These are phyloP conservation scores for Ophiostoma himal-ulmi DNA, from an alignment of 2,329 filamentous ascomycete species.

Conservation along the genomic window DNA sequence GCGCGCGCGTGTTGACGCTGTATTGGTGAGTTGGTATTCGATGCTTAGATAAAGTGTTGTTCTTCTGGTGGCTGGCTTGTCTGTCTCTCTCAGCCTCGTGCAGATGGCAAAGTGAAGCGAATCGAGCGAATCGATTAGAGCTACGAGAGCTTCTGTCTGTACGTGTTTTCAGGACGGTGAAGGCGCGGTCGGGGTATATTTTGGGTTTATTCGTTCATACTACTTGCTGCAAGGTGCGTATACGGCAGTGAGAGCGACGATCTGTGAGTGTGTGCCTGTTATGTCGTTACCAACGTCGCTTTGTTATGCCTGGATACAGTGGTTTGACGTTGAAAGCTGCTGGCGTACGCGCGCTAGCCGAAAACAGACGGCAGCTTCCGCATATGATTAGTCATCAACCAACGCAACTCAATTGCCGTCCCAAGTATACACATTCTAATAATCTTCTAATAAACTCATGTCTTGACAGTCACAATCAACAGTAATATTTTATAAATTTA, in stretches of 20 bases:
- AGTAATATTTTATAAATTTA: background rate
- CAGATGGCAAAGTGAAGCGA: background rate
- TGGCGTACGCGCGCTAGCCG: background rate
- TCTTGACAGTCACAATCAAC: background rate
- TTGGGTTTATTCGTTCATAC: background rate
- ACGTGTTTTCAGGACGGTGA: background rate
- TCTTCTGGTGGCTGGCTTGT: background rate
- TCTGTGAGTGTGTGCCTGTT: background rate
- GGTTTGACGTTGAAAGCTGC: background rate
- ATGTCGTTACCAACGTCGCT: background rate
- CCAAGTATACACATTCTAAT: background rate
- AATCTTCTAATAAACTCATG: background rate
- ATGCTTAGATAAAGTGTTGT: background rate
- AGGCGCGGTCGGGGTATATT: background rate
- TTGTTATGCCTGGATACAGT: background rate
- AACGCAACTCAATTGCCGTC: background rate
- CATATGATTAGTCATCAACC: background rate
- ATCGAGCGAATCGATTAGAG: background rate
- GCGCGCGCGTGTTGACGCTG: background rate
- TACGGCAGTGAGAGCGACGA: background rate
- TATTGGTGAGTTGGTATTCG: background rate
- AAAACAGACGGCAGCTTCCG: background rate
- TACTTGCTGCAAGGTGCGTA: background rate
- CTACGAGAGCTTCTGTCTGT: background rate
- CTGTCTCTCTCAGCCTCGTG: background rate